These are phyloP conservation scores for Wickerhamiella brachini DNA, from an alignment of 805 yeast genomes.

Conservation along the genomic window DNA sequence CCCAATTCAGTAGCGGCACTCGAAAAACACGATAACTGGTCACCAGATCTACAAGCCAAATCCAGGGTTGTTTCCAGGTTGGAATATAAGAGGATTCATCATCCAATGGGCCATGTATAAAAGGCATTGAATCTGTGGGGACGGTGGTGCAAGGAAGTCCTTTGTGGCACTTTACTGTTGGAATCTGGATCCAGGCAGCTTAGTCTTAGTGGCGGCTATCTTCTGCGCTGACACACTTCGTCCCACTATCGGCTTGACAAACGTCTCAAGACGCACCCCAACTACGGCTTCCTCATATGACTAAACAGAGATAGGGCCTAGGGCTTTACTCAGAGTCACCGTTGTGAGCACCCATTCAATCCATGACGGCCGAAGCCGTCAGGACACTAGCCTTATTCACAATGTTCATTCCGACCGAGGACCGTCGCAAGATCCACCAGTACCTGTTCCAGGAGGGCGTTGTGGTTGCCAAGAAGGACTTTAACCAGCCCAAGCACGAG, in stretches of 20 bases:
- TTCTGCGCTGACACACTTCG: no score
- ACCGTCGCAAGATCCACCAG: constrained; percentile 98
- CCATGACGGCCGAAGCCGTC: not conserved
- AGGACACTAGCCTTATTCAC: constrained; percentile 21
- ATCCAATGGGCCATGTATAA: not conserved
- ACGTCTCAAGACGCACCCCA: no score
- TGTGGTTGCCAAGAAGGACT: constrained; percentile 98
- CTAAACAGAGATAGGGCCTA: not conserved
- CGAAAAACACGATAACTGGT: constrained; percentile 13
- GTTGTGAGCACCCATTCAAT: not conserved
- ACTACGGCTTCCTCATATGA: no score
- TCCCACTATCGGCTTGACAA: no score
- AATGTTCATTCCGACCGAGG: constrained; percentile 99
- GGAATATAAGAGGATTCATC: not conserved
- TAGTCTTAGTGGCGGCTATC: no score
- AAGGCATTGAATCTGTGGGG: not conserved
- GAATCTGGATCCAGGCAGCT: no score
- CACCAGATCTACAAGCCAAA: not conserved
- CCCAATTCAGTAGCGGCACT: constrained; percentile 26
- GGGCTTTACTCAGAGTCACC: not conserved
- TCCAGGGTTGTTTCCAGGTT: not conserved
- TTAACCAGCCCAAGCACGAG: constrained; percentile 93
- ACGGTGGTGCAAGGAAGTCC: no score
- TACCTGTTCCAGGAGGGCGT: constrained; percentile 99
- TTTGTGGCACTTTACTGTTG: not conserved